Percentiles rank a stretch among this genome's conserved stretches.
These are phyloP conservation scores for Lagenidium sp. DNA, from an alignment of 352 stramenopile genomes.

Conservation along the genomic window DNA sequence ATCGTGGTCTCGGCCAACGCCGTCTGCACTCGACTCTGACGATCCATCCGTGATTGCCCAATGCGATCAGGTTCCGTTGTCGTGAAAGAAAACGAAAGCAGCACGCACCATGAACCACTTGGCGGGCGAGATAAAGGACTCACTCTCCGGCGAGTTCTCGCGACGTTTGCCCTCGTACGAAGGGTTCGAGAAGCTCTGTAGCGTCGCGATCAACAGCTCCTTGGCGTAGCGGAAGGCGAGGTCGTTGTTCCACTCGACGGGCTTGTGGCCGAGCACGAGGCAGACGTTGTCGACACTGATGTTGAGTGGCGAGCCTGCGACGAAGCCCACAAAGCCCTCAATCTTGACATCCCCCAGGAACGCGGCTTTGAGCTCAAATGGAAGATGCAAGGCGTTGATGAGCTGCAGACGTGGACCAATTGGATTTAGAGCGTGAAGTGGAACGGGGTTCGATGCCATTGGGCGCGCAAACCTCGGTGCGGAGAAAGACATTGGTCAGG, in stretches of 20 bases:
- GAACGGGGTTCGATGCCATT: not conserved
- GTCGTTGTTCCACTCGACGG: conserved; percentile 58
- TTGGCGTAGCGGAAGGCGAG: conserved; percentile 61
- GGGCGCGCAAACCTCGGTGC: conserved; percentile 26
- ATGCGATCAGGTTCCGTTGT: no score
- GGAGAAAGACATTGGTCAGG: conserved; percentile 50
- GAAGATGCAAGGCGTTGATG: conserved; percentile 55
- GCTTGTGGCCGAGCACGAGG: conserved; percentile 46
- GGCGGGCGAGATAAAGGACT: conserved; percentile 21
- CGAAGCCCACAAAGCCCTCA: conserved; percentile 46
- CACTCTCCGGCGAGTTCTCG: conserved; percentile 4
- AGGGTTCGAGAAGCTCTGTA: conserved; percentile 32
- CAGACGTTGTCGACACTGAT: conserved; percentile 45
- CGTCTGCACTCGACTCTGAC: conserved; percentile 33
- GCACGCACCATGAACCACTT: conserved; percentile 49
- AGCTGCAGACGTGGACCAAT: no score
- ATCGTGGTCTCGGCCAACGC: conserved; percentile 46
- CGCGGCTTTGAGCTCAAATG: conserved; percentile 49
- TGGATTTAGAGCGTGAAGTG: no score
- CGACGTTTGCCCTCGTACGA: conserved; percentile 13
- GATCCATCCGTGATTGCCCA: no score
- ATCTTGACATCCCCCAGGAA: conserved; percentile 64
- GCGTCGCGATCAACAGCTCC: conserved; percentile 45
- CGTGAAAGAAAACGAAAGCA: not conserved
- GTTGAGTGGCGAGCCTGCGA: conserved; percentile 43